A percentile compares a stretch with the other conserved stretches of the same genome.
Evolutionary conservation across 2,329 filamentous ascomycete genomes (phyloP).

Genomic region (Exophiala sp.): DNA sequence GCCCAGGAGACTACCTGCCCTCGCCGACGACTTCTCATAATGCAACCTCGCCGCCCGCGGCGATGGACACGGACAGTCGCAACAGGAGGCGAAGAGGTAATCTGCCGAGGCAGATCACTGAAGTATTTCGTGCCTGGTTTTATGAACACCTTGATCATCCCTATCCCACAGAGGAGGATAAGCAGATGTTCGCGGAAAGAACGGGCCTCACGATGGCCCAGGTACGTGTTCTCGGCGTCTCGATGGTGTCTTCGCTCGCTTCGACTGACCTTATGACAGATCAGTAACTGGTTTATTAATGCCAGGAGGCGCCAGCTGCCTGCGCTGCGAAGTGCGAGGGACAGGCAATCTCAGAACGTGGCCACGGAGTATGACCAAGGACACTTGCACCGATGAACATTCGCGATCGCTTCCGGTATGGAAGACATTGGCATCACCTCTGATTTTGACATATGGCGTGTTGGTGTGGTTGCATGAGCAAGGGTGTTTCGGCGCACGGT

Average conservation of each 20-base stretch:
- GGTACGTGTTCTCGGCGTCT: slow-evolving; percentile 32
- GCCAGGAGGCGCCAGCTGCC: slow-evolving; percentile 48
- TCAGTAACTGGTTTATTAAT: slow-evolving; percentile 55
- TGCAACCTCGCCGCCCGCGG: slow-evolving; percentile 14
- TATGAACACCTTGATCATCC: slow-evolving; percentile 72
- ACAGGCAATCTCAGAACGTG: slow-evolving; percentile 6
- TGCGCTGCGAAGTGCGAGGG: slow-evolving; percentile 34
- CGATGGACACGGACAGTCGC: slow-evolving; percentile 11
- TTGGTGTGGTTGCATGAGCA: no score
- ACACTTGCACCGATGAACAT: slow-evolving; percentile 6
- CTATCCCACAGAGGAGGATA: slow-evolving; percentile 85
- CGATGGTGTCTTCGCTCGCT: background rate
- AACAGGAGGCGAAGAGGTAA: slow-evolving; percentile 69
- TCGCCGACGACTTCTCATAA: slow-evolving; percentile 7
- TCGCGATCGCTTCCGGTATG: no score
- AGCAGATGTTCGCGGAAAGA: slow-evolving; percentile 71
- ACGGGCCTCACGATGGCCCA: slow-evolving; percentile 74
- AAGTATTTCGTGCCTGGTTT: slow-evolving; percentile 78
- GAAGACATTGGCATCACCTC: no score
- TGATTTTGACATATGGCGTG: no score
- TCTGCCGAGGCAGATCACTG: slow-evolving; percentile 83
- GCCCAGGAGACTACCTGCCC: slow-evolving; percentile 12
- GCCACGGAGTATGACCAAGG: slow-evolving; percentile 17
- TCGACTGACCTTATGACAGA: slow-evolving; percentile 32
- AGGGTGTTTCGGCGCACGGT: no score